These are phyloP conservation scores for Panicum virgatum DNA, from an alignment of 202 grass and related monocot species.

Conservation along the genomic window DNA sequence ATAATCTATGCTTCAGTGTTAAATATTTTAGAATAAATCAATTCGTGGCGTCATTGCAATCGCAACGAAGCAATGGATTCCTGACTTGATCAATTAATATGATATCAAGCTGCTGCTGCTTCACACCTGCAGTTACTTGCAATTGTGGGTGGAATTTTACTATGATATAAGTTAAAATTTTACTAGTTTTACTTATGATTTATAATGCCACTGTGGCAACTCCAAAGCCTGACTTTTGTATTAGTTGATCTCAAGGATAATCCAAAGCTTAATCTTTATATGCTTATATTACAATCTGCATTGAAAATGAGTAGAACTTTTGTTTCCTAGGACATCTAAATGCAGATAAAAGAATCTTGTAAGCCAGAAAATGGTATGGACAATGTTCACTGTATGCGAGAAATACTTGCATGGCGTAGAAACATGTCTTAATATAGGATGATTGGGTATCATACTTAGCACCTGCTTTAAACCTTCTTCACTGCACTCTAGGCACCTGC, in stretches of 20 bases:
- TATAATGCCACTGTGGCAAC: neutral
- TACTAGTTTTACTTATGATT: too few species aligned
- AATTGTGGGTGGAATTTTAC: neutral
- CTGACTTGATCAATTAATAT: neutral
- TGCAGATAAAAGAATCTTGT: conserved; percentile 18
- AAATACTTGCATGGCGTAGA: conserved; percentile 1
- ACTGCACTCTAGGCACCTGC: neutral
- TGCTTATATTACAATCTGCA: neutral
- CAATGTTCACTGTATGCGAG: neutral
- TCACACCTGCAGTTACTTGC: neutral
- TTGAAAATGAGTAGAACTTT: neutral
- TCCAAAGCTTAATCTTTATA: neutral
- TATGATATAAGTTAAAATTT: neutral
- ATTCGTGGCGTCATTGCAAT: neutral
- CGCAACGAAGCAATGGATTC: neutral
- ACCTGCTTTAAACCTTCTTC: conserved; percentile 15
- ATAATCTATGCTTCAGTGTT: neutral
- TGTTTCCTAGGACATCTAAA: conserved; percentile 1
- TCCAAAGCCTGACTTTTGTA: neutral
- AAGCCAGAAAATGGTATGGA: neutral
- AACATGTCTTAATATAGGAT: neutral
- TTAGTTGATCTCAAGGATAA: neutral
- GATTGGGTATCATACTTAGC: conserved; percentile 18
- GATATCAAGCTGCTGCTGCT: neutral
- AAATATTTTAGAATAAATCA: neutral